A percentile compares a stretch with the other conserved stretches of the same genome.
These are phyloP conservation scores for Parastagonospora nodorum DNA, from an alignment of 2,329 filamentous ascomycete species.

Conservation along the genomic window DNA sequence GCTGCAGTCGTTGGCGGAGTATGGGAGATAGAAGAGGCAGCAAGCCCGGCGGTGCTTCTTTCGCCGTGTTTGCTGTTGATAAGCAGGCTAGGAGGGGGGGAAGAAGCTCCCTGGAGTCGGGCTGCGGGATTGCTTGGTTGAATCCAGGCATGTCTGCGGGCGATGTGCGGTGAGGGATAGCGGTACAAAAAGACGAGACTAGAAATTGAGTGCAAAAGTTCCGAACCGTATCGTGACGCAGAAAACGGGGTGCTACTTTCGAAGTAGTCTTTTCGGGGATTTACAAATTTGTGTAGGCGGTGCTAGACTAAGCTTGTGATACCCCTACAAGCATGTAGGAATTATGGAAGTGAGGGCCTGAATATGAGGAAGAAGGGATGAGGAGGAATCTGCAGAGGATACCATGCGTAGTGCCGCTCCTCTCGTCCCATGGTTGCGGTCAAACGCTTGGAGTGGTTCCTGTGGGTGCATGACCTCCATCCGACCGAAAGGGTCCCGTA, in stretches of 20 bases:
- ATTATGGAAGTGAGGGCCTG: background rate
- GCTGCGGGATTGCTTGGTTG: slow-evolving; percentile 57
- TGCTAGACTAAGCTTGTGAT: slow-evolving; percentile 19
- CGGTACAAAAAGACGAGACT: background rate
- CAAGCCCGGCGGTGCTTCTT: slow-evolving; percentile 63
- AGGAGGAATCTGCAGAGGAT: slow-evolving; percentile 4
- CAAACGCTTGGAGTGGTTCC: slow-evolving; percentile 11
- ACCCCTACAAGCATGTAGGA: slow-evolving; percentile 15
- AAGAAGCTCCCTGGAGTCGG: slow-evolving; percentile 61
- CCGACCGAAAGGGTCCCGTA: slow-evolving; percentile 20
- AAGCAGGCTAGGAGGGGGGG: slow-evolving; percentile 68
- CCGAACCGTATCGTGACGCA: background rate
- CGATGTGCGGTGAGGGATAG: background rate
- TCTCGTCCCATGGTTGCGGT: slow-evolving; percentile 19
- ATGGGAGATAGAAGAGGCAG: slow-evolving; percentile 67
- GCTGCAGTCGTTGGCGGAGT: slow-evolving; percentile 64
- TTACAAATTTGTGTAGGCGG: background rate
- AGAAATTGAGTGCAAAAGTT: background rate
- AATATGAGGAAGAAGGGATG: slow-evolving; percentile 2
- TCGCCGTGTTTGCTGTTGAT: slow-evolving; percentile 64
- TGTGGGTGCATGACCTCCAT: slow-evolving; percentile 21
- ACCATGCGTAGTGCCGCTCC: background rate
- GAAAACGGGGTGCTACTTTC: background rate
- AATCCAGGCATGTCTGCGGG: slow-evolving; percentile 51
- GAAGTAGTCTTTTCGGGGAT: background rate